A percentile compares a stretch with the other conserved stretches of the same genome.
phyloP scores from a whole-genome alignment of 257 asterid species.

The Gardenia jasminoides region DNA sequence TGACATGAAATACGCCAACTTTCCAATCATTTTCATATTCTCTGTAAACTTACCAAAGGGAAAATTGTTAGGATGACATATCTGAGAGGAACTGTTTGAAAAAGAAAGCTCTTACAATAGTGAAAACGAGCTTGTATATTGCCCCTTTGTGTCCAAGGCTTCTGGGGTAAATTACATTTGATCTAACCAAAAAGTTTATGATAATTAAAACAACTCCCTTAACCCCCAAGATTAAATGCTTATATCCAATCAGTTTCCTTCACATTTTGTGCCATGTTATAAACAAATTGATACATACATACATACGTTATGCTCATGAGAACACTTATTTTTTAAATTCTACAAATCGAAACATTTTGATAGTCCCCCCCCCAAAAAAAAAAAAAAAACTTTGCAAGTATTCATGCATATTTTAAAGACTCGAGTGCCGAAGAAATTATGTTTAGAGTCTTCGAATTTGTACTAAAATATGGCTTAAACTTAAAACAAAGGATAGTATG shows the following conservation, averaged over 20 bases:
- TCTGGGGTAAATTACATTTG: not conserved
- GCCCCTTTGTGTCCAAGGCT: not conserved
- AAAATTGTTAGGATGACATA: not conserved
- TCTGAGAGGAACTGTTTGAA: conserved; percentile 1
- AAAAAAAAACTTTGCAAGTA: too few species aligned
- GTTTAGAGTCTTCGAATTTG: too few species aligned
- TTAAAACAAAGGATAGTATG: too few species aligned
- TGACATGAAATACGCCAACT: not conserved
- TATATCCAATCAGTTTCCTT: not conserved
- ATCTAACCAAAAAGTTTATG: not conserved
- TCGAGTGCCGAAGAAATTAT: too few species aligned
- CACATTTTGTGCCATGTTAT: not conserved
- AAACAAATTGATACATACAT: too few species aligned
- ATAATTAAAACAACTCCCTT: too few species aligned
- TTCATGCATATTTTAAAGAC: too few species aligned
- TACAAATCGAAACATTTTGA: too few species aligned
- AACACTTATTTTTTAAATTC: too few species aligned
- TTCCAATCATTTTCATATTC: conserved; percentile 19
- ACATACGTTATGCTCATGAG: too few species aligned
- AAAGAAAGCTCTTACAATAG: not conserved
- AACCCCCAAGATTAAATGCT: not conserved
- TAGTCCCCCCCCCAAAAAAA: too few species aligned
- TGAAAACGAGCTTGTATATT: not conserved
- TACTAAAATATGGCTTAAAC: not conserved
- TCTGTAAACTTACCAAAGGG: conserved; percentile 2